Evolutionary conservation across 2,329 filamentous ascomycete species (phyloP).

Genomic region (Penicillium sp.): DNA sequence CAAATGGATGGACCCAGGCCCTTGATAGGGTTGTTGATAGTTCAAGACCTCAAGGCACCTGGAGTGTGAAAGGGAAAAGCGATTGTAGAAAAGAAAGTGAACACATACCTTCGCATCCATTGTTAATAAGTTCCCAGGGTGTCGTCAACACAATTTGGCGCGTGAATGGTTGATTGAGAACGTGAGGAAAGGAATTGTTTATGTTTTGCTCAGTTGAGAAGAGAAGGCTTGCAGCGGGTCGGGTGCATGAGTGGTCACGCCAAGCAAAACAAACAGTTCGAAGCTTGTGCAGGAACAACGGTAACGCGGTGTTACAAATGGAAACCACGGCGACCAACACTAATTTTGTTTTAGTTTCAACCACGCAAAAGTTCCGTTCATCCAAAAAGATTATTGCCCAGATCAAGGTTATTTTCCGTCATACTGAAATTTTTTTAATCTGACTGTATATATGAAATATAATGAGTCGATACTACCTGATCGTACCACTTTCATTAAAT

Average conservation of each 20-base stretch:
- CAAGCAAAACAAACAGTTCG: constrained; percentile 26
- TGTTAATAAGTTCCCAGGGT: constrained; percentile 11
- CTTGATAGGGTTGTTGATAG: background rate
- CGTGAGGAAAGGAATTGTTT: constrained; percentile 22
- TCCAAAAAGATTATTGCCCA: background rate
- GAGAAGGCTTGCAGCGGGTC: constrained; percentile 10
- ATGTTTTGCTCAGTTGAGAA: constrained; percentile 27
- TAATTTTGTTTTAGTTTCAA: too few species aligned
- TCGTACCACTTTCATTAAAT: background rate
- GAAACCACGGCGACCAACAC: background rate
- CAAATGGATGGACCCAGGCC: background rate
- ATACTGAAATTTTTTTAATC: background rate
- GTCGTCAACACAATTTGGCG: constrained; percentile 4
- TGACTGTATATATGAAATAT: background rate
- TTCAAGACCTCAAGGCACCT: background rate
- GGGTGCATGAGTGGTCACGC: constrained; percentile 17
- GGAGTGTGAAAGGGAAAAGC: background rate
- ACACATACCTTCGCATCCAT: constrained; percentile 49
- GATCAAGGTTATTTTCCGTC: background rate
- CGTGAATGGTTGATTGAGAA: constrained; percentile 4
- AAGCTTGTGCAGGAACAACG: background rate
- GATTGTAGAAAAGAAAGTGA: constrained; percentile 8
- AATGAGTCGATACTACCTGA: background rate
- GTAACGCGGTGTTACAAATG: background rate
- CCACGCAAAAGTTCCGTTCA: background rate